Conservation (phyloP, 352 stramenopile species). For the Halophytophthora polymorphica region DNA sequence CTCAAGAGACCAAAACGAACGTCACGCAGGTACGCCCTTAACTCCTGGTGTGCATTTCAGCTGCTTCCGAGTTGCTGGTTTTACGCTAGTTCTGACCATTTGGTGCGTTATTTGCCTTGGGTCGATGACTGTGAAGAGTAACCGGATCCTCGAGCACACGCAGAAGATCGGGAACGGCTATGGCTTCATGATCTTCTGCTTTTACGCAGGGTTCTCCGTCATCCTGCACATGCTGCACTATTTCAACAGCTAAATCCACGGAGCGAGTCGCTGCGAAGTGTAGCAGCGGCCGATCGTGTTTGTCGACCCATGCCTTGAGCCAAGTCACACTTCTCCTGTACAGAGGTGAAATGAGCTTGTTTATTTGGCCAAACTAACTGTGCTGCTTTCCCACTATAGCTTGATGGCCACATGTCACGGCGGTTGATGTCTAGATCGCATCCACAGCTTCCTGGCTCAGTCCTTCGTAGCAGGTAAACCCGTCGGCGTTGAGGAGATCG, state of each 20-base stretch:
- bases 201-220: slow-evolving; percentile 70
- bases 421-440: slow-evolving; percentile 33
- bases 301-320: not conserved
- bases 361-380: slow-evolving; percentile 5
- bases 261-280: not conserved
- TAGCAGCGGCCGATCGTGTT: not conserved
- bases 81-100: not conserved
- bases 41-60: not conserved
- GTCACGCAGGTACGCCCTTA: slow-evolving; percentile 51
- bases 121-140: slow-evolving; percentile 40
- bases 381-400: not conserved
- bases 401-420: not conserved
- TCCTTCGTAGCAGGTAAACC: slow-evolving; percentile 94
- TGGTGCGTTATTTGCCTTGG: not conserved
- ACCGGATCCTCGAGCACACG: slow-evolving; percentile 70
- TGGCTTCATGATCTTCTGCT: slow-evolving; percentile 86
- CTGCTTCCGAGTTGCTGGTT: not conserved
- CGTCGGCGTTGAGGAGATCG: slow-evolving; percentile 90
- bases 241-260: slow-evolving; percentile 60
- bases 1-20: slow-evolving; percentile 66
- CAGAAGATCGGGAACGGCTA: slow-evolving; percentile 73
- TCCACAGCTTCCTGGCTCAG: slow-evolving; percentile 85
- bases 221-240: slow-evolving; percentile 80
- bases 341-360: not conserved
- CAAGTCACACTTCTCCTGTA: too few species aligned